Evolutionary conservation across 1,284 basidiomycete species (phyloP), one percentile per base, ranked within the genome.

Genomic region (Ganoderma lucidum): DNA sequence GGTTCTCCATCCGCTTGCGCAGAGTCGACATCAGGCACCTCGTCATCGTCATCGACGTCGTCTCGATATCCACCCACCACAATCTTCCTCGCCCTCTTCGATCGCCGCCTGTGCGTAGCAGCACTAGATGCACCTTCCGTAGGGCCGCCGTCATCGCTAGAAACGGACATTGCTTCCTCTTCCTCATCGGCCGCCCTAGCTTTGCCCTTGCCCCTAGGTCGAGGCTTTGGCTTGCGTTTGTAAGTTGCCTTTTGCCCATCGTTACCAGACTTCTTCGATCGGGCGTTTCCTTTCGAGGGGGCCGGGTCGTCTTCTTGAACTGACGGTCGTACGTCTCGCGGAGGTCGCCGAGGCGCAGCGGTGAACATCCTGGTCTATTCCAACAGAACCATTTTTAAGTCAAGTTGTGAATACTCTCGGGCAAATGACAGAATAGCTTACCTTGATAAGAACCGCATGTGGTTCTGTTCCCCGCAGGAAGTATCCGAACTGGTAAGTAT

Each of bases 401-500:
- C 15, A 23, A 23, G 17, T 28, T 17, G 23, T 41, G 8, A 10
- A 28, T 12, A 3, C 15, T 4, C 6, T 14, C 23, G 23, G 23
- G 23, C 32, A 60, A 4, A 60, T 12, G 23, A 5, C 32, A 56
- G 3, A 63, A 9, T 23, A 6, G 19, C 70, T 23, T 67, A 90
- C 93, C 85, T 94, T 94, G 73, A 91, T 80, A n/a, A 93, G 81
- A 9, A 94, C 83, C 1, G 90, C 87, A 78, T 94, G 92, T 17
- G 91, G 87, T 68, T 93, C 92, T 2, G 86, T 88, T 77, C 88
- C 90, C n/a, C 92, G 87, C 72, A 94, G 83, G 78, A 94, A 94
- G 77, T 92, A 94, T 60, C 90, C 92, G 76, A 94, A 93, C 70
- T 94, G 93, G 76, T 94, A 94, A 0, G 83, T 85, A 70, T 93